A percentile compares a stretch with the other conserved stretches of the same genome.
Evolutionary conservation across 768 basidiomycete genomes (phyloP).

Genomic region (Pholiota microspora): DNA sequence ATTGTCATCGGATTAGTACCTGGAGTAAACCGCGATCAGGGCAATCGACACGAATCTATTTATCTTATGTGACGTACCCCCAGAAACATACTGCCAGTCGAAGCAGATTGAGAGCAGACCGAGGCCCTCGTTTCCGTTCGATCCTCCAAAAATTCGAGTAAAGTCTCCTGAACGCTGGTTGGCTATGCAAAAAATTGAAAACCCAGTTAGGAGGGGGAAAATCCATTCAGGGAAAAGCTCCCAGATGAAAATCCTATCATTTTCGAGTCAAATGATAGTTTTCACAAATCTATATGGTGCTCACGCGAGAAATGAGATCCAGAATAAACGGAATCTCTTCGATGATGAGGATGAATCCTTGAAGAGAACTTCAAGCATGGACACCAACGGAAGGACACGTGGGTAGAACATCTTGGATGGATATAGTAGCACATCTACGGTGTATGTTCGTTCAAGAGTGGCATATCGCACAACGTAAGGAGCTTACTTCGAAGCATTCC

Average conservation of each 20-base stretch:
- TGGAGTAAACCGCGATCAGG: constrained; percentile 12
- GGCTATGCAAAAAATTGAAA: constrained; percentile 58
- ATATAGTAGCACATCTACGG: constrained; percentile 43
- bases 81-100: constrained; percentile 62
- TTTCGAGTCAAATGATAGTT: constrained; percentile 8
- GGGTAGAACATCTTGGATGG: constrained; percentile 55
- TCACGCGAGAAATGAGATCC: constrained; percentile 41
- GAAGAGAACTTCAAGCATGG: constrained; percentile 50
- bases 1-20: constrained; percentile 47
- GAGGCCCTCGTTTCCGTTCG: constrained; percentile 64
- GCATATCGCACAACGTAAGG: background rate
- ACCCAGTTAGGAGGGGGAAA: constrained; percentile 59
- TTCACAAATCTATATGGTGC: background rate
- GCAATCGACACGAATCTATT: background rate
- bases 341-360: constrained; percentile 34
- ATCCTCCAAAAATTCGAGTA: constrained; percentile 62
- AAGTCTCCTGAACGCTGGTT: constrained; percentile 43
- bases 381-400: constrained; percentile 41
- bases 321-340: constrained; percentile 48
- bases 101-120: constrained; percentile 56
- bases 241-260: constrained; percentile 42
- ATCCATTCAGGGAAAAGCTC: constrained; percentile 54
- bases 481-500: constrained; percentile 47
- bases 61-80: constrained; percentile 22
- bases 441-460: background rate